Evolutionary conservation across 441 rosid species (phyloP), one percentile per base, ranked within the genome.

Genomic region (Pelargonium exstipulatum): DNA sequence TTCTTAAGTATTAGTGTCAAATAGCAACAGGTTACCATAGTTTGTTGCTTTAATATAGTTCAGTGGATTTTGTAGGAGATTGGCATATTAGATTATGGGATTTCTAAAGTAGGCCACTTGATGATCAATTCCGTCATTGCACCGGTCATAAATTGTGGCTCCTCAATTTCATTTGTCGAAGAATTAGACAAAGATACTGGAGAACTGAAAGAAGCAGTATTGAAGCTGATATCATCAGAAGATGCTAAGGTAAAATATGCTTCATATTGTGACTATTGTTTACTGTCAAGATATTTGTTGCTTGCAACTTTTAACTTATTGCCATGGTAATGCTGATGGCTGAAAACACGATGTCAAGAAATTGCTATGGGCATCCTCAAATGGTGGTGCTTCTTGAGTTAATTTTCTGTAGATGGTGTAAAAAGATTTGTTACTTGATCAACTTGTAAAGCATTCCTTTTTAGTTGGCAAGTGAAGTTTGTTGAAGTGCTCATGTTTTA

Each of bases 31-130:
- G 43, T 20, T 69, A 42, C 55, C 22, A 70, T 4, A 26, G 69
- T 66, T 69, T n/a, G 17, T 73, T 20, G 67, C 9, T 48, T 70
- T 70, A 69, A 73, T 76, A 43, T 66, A 71, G 57, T 70, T 71
- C 71, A 73, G 68, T 67, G 18, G 48, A 13, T 69, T 73, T 60
- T 81, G 66, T 84, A 92, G 99, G 96, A 83, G 81, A 74, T 86
- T 80, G 96, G 87, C 68, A 84, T 90, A 65, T 83, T 88, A 80
- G 95, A 88, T 77, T 95, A 85, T 81, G 95, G 97, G 73, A 82
- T 91, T 80, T 94, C 96, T 55, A 90, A 87, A 82, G 91, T 84
- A 79, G 97, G 96, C 71, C 97, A 95, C 72, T 81, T 83, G 81
- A 86, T 83, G 82, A 83, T 95, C 82, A 95, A 90, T 83, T 81